These are phyloP conservation scores for Fusarium ramigenum DNA, from an alignment of 2,329 filamentous ascomycete genomes.

Conservation along the genomic window DNA sequence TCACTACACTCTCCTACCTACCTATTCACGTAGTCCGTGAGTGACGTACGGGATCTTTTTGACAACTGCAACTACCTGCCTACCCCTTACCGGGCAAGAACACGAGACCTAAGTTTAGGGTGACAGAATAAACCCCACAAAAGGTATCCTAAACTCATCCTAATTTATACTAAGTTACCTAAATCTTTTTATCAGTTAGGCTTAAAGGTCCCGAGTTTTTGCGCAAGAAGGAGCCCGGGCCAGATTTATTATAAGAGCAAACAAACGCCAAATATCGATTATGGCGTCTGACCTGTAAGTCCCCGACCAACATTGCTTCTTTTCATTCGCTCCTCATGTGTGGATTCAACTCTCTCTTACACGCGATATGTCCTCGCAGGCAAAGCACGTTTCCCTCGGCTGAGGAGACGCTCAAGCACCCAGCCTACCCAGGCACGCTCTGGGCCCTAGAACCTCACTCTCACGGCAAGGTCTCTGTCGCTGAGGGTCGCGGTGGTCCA, in stretches of 20 bases:
- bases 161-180: too few species aligned
- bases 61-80: background rate
- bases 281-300: constrained; percentile 29
- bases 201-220: background rate
- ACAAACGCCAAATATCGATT: constrained; percentile 3
- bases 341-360: constrained; percentile 8
- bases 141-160: too few species aligned
- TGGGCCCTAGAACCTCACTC: constrained; percentile 75
- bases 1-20: background rate
- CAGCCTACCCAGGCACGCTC: constrained; percentile 71
- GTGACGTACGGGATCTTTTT: constrained; percentile 3
- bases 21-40: background rate
- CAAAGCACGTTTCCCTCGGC: constrained; percentile 52
- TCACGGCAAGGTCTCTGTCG: constrained; percentile 70
- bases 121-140: too few species aligned
- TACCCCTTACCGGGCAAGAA: too few species aligned
- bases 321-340: background rate
- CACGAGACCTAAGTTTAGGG: too few species aligned
- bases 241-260: constrained; percentile 18
- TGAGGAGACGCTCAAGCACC: constrained; percentile 69
- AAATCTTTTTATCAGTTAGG: too few species aligned
- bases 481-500: constrained; percentile 76
- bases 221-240: constrained; percentile 1
- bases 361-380: constrained; percentile 20
- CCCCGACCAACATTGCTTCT: background rate